Base-by-base conservation (phyloP, 1,139 yeast species). In the Pichia sp. region DNA sequence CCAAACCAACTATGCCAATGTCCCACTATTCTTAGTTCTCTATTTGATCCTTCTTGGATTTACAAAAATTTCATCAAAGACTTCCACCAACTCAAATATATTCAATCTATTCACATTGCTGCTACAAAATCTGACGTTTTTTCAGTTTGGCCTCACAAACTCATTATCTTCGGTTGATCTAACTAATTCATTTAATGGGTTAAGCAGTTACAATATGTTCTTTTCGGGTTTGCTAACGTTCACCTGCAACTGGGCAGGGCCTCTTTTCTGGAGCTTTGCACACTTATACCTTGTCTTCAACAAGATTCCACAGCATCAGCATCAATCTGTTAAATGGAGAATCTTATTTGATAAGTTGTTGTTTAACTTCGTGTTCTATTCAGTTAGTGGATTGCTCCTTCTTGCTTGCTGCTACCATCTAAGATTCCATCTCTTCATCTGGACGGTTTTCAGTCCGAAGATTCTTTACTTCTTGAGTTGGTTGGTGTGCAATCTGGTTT, bases 381-480 rank as follows among this genome's bases (percentile, higher is more conserved):
- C 80, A 3, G 49, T 78, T 2, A 57, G 74, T 13, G 84, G 85
- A 1, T 52, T 74, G 4, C 66, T 70, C 28, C 70, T 88, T 35
- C 56, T 83, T 33, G 63, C 67, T 0, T 80, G 96, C 7, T 91
- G 98, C 54, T 69, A 72, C 37, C 66, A 74, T 20, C 66, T 88
- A 45, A 69, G 95, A 48, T 84, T 79, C 52, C 98, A 91, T 55
- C 66, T 91, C 40, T 91, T 91, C 55, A 82, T 93, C 13, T 93
- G 98, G 97, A 86, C 97, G 2, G 98, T 93, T 5, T 91, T 91
- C 61, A 84, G 95, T 34, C 99, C 98, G 0, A 91, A 87, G 51
- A 59, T 91, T 14, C 69, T 94, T 24, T 91, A 80, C 55, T 80
- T 81, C 46, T 74, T 77, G 1, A 78, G 79, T 3, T 93, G 98